These are phyloP conservation scores for Cercospora berteroae DNA, from an alignment of 2,329 filamentous ascomycete species.

Conservation along the genomic window DNA sequence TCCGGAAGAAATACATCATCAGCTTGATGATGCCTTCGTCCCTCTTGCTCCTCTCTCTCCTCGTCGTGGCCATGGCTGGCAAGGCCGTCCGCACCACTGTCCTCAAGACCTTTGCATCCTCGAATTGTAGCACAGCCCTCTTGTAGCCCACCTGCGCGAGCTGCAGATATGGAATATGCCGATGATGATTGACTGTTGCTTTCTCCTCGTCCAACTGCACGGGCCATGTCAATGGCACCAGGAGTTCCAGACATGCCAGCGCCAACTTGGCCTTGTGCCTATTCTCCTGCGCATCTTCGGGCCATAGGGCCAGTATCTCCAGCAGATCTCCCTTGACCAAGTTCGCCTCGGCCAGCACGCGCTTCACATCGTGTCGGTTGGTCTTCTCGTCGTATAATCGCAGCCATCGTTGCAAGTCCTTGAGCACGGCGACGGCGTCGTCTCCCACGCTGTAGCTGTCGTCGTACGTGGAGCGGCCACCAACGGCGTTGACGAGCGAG, in stretches of 20 bases:
- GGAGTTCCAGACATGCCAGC: conserved; percentile 81
- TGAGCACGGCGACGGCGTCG: conserved; percentile 85
- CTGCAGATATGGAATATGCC: conserved; percentile 85
- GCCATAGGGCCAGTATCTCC: conserved; percentile 82
- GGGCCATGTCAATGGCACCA: conserved; percentile 93
- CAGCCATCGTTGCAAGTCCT: conserved; percentile 93
- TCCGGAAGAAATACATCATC: conserved; percentile 82
- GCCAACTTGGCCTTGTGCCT: conserved; percentile 75
- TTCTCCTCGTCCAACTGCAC: conserved; percentile 73
- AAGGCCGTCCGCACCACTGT: conserved; percentile 77
- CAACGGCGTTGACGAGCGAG: conserved; percentile 85
- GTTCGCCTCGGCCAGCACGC: conserved; percentile 88
- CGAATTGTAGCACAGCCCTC: conserved; percentile 79
- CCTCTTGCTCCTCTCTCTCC: conserved; percentile 70
- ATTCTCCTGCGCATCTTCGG: conserved; percentile 68
- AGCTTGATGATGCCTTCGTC: conserved; percentile 93
- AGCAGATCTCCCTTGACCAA: conserved; percentile 86
- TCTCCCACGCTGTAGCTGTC: conserved; percentile 79
- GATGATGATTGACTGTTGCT: conserved; percentile 89
- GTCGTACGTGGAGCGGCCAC: conserved; percentile 35
- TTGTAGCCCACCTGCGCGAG: conserved; percentile 89
- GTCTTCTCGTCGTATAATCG: conserved; percentile 74
- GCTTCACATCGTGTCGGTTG: conserved; percentile 90
- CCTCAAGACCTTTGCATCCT: conserved; percentile 72
- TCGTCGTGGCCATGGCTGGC: conserved; percentile 77